Evolutionary conservation across 108 stramenopile species (phyloP).

Genomic region (Nitzschia inconspicua): DNA sequence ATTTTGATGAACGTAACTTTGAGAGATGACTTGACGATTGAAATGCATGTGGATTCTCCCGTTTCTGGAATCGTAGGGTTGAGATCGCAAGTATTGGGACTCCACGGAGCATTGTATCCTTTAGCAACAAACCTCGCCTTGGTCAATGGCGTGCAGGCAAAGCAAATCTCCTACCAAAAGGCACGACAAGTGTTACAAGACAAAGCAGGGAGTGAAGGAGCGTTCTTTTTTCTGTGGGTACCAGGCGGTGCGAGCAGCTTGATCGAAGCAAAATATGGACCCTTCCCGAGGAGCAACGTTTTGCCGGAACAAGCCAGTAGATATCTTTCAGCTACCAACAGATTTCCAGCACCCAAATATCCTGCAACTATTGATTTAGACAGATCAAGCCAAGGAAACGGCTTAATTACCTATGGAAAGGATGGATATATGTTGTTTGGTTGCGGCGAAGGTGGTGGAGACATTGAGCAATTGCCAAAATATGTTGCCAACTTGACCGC

Average conservation of each 20-base stretch:
- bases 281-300: too few relatives aligned
- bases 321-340: too few relatives aligned
- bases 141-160: too few relatives aligned
- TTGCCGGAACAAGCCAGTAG: too few relatives aligned
- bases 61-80: slow-evolving; percentile 7
- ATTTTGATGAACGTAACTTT: slow-evolving; percentile 28
- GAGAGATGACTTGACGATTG: not conserved
- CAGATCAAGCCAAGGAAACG: slow-evolving; percentile 12
- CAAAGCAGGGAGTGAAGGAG: too few relatives aligned
- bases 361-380: slow-evolving; percentile 21
- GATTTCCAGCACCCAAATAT: slow-evolving; percentile 22
- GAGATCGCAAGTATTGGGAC: not conserved
- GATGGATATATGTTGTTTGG: slow-evolving; percentile 38
- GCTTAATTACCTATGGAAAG: slow-evolving; percentile 15
- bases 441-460: slow-evolving; percentile 7
- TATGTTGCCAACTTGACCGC: slow-evolving; percentile 23
- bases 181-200: too few relatives aligned
- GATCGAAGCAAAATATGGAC: too few relatives aligned
- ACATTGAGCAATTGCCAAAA: slow-evolving; percentile 11
- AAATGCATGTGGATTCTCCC: not conserved
- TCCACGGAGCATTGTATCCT: too few relatives aligned
- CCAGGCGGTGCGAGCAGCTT: too few relatives aligned
- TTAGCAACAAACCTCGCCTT: too few relatives aligned
- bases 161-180: too few relatives aligned
- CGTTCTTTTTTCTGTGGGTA: too few relatives aligned